phyloP scores from a whole-genome alignment of 148 eudicot species.

The Fagopyrum homotropicum region DNA sequence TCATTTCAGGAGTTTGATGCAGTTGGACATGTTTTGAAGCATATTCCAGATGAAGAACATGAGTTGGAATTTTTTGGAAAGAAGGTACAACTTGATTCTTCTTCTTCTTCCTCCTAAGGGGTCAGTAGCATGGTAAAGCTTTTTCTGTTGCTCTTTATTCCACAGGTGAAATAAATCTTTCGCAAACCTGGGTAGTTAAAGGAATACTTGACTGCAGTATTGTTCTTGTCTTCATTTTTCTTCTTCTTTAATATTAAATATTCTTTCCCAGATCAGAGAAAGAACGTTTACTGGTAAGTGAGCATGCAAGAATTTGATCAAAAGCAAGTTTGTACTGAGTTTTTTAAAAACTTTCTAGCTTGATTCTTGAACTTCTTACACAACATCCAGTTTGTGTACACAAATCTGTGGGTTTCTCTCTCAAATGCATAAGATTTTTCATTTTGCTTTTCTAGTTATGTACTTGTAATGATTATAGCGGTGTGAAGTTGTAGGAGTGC shows the following conservation, averaged over 20 bases:
- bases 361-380: background rate
- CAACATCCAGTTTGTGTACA: background rate
- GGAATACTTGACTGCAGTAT: background rate
- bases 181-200: background rate
- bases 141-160: background rate
- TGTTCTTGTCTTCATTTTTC: background rate
- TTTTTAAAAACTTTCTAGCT: background rate
- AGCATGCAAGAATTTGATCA: background rate
- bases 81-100: conserved; percentile 36
- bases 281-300: background rate
- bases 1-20: conserved; percentile 79
- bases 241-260: background rate
- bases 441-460: no score
- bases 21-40: conserved; percentile 47
- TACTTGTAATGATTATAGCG: background rate
- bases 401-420: background rate
- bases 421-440: background rate
- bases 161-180: background rate
- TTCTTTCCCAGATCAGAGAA: background rate
- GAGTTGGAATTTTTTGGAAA: conserved; percentile 64
- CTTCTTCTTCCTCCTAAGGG: background rate
- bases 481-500: background rate
- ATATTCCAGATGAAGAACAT: conserved; percentile 61
- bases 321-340: background rate
- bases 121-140: background rate